These are phyloP conservation scores for Boletus tylopilopsis DNA, from an alignment of 768 basidiomycete species.

Conservation along the genomic window DNA sequence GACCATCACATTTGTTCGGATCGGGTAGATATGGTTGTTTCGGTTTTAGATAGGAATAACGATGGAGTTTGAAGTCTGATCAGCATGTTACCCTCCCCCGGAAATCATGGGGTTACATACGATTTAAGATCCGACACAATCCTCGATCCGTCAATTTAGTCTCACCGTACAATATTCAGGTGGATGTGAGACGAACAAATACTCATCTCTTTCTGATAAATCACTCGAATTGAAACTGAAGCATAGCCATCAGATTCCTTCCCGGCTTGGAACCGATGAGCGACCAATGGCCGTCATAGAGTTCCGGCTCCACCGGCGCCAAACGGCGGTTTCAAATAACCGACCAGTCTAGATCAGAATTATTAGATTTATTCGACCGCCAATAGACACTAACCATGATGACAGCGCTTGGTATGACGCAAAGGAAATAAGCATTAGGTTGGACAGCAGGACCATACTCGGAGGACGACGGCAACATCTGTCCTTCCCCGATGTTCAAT, in stretches of 20 bases:
- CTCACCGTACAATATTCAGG: background rate
- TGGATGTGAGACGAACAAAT: background rate
- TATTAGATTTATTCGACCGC: too few relatives aligned
- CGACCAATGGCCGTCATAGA: conserved; percentile 4
- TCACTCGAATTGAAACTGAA: background rate
- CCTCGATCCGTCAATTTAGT: background rate
- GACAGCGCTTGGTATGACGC: too few relatives aligned
- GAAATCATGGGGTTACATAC: background rate
- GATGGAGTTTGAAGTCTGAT: background rate
- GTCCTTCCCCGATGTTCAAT: too few relatives aligned
- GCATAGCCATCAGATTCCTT: background rate
- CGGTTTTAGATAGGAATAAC: background rate
- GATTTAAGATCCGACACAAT: background rate
- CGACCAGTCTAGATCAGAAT: background rate
- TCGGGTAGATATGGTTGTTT: background rate
- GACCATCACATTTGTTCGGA: background rate
- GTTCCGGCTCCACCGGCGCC: too few relatives aligned
- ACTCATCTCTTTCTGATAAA: conserved; percentile 1
- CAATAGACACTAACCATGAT: background rate
- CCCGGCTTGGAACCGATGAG: background rate
- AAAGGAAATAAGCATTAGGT: too few relatives aligned
- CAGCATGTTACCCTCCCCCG: background rate
- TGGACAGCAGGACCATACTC: background rate
- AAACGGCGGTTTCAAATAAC: too few relatives aligned
- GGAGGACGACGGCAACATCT: too few relatives aligned